Conservation (phyloP, 306 rosid genomes). For the Vigna hirtella region DNA sequence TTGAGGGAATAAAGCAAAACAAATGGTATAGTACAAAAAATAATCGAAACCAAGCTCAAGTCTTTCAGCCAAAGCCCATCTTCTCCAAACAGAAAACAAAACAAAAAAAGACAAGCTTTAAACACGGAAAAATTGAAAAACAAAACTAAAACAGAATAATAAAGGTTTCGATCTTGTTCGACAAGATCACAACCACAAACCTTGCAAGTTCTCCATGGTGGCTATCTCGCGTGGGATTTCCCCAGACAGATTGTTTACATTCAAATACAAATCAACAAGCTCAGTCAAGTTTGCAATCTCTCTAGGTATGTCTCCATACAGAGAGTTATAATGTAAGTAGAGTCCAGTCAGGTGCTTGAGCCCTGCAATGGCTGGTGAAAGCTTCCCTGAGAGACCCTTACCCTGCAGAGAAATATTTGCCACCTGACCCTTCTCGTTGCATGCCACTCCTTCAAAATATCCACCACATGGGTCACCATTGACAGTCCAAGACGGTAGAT, state of each 20-base stretch:
- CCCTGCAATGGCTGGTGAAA: slow-evolving; percentile 68
- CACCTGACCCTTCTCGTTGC: slow-evolving; percentile 71
- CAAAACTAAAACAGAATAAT: not conserved
- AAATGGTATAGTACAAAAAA: not conserved
- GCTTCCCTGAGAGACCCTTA: slow-evolving; percentile 70
- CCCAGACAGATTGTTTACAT: slow-evolving; percentile 75
- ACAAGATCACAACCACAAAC: slow-evolving; percentile 43
- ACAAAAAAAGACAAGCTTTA: not conserved
- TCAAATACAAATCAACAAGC: slow-evolving; percentile 75
- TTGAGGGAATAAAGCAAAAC: not conserved
- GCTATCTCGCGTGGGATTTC: slow-evolving; percentile 68
- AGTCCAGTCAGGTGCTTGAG: slow-evolving; percentile 80
- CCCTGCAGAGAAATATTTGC: slow-evolving; percentile 78
- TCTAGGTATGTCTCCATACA: slow-evolving; percentile 69
- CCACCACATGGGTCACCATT: slow-evolving; percentile 66
- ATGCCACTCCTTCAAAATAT: slow-evolving; percentile 71
- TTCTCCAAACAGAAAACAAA: not conserved
- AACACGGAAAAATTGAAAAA: not conserved
- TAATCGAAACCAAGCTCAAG: slow-evolving; percentile 43
- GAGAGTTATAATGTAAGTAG: slow-evolving; percentile 76
- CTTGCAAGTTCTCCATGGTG: slow-evolving; percentile 66
- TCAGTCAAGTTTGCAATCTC: slow-evolving; percentile 65
- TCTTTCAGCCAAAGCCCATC: slow-evolving; percentile 10
- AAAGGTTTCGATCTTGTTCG: slow-evolving; percentile 30
- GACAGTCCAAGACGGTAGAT: slow-evolving; percentile 66